Base-by-base conservation (phyloP, 2,329 filamentous ascomycete species). In the Laburnicola sp. region DNA sequence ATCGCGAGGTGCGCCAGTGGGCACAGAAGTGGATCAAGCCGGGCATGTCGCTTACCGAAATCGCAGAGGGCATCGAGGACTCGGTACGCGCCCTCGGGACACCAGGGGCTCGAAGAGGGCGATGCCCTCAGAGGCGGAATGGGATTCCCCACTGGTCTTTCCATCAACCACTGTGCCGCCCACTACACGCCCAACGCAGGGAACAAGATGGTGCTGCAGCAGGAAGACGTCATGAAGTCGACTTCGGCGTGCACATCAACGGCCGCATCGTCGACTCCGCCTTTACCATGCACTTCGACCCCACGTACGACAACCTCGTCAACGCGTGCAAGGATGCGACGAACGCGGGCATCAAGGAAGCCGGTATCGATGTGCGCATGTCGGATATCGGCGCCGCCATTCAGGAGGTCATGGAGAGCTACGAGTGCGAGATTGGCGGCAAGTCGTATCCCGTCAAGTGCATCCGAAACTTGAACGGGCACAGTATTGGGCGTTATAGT, bases 401-500 rank as follows among this genome's bases (percentile, higher is more conserved):
- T 63, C 91, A 96, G 75, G 91, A 96, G 75, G 84, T 87, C 26
- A 96, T 96, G 91, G 91, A 96, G 76, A 92, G 88, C 73, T 94
- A 93, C 74, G 91, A 96, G 76, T 83, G 93, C 44, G 89, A 94
- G 72, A 83, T 95, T 59, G 85, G 87, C 71, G 90, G 90, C 56
- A 84, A 82, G 35, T 91, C 85, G 9, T 84, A 89, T 66, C 90
- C 88, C 0, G 82, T 95, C 72, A 95, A 94, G 78, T 82, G 86
- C 58, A 93, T 96, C 69, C 86, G 88, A 59, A 94, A 94, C 76
- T 79, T 96, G 54, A 93, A 89, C 67, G 91, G 91, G 7, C 92
- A 97, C 78, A 93, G 89, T 60, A 97, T 97, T 67, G 81, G 89
- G 50, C 91, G 86, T 55, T 94, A 92, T 78, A 86, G 85, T 71